Evolutionary conservation across 371 early-diverging fungal species (phyloP).

Genomic region (Actinomucor elegans): DNA sequence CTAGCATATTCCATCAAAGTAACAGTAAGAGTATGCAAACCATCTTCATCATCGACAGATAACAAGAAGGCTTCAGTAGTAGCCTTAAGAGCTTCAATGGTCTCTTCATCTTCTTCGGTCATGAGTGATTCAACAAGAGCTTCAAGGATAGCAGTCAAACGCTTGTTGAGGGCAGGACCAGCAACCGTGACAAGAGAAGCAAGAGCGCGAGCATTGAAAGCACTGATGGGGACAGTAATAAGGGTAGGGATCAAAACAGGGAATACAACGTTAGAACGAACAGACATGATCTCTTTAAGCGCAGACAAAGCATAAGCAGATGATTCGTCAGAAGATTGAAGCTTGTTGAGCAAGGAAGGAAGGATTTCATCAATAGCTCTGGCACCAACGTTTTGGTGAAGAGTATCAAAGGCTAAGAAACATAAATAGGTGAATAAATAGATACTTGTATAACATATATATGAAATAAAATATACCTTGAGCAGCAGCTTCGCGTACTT

Average conservation of each 20-base stretch:
- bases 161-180: slow-evolving; percentile 80
- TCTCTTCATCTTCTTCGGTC: slow-evolving; percentile 66
- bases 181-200: slow-evolving; percentile 91
- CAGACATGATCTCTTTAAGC: slow-evolving; percentile 95
- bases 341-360: slow-evolving; percentile 82
- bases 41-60: slow-evolving; percentile 77
- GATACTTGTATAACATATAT: neutral
- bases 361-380: slow-evolving; percentile 91
- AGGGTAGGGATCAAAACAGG: slow-evolving; percentile 95
- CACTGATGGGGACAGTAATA: slow-evolving; percentile 82
- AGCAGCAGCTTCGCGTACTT: slow-evolving; percentile 94
- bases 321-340: slow-evolving; percentile 64
- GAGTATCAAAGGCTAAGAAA: slow-evolving; percentile 85
- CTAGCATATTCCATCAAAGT: slow-evolving; percentile 68
- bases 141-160: slow-evolving; percentile 76
- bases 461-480: slow-evolving; percentile 38
- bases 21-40: slow-evolving; percentile 69
- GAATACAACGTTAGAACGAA: slow-evolving; percentile 93
- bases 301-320: slow-evolving; percentile 87
- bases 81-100: slow-evolving; percentile 64
- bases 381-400: slow-evolving; percentile 88
- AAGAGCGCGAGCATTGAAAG: slow-evolving; percentile 91
- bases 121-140: slow-evolving; percentile 77
- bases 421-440: too few species aligned
- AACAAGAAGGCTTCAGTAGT: slow-evolving; percentile 67